Percentiles rank a stretch among this genome's conserved stretches.
Evolutionary conservation across 495 filamentous ascomycete genomes (phyloP).

Genomic region (Xylaria nigripes): DNA sequence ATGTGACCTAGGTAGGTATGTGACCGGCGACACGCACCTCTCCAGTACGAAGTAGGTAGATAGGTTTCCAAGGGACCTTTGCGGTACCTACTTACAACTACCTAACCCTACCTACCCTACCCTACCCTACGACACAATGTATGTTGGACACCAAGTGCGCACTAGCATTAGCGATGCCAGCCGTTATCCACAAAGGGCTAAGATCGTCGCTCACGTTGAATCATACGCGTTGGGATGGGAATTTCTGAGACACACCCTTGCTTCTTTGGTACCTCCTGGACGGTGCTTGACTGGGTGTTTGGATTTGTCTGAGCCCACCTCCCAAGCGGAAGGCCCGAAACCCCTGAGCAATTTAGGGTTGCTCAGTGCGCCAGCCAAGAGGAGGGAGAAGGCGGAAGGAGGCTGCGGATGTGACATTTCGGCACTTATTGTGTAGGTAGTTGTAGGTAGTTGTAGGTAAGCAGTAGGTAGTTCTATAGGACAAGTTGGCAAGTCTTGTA

Average conservation of each 20-base stretch:
- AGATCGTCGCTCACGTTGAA: background rate
- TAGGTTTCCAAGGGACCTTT: too few relatives aligned
- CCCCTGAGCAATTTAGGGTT: slow-evolving; percentile 26
- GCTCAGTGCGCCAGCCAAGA: background rate
- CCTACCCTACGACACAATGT: too few relatives aligned
- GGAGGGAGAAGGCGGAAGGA: slow-evolving; percentile 1
- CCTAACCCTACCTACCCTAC: too few relatives aligned
- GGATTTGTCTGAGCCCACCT: slow-evolving; percentile 12
- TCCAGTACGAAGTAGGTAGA: too few relatives aligned
- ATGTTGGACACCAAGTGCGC: background rate
- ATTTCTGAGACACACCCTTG: slow-evolving; percentile 25
- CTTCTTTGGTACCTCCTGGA: slow-evolving; percentile 14
- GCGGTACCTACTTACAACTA: too few relatives aligned
- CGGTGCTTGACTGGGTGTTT: slow-evolving; percentile 15
- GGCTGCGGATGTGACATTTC: slow-evolving; percentile 12
- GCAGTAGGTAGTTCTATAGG: too few relatives aligned
- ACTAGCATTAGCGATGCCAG: background rate
- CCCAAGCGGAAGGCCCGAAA: slow-evolving; percentile 19
- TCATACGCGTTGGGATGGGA: background rate
- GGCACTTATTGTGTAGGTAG: slow-evolving; percentile 1
- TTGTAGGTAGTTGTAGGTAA: too few relatives aligned
- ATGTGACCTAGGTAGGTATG: too few relatives aligned
- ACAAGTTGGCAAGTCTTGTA: too few relatives aligned
- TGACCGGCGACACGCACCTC: too few relatives aligned
- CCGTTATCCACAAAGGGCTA: background rate